These are phyloP conservation scores for Didymella glomerata DNA, from an alignment of 2,329 filamentous ascomycete species.

Conservation along the genomic window DNA sequence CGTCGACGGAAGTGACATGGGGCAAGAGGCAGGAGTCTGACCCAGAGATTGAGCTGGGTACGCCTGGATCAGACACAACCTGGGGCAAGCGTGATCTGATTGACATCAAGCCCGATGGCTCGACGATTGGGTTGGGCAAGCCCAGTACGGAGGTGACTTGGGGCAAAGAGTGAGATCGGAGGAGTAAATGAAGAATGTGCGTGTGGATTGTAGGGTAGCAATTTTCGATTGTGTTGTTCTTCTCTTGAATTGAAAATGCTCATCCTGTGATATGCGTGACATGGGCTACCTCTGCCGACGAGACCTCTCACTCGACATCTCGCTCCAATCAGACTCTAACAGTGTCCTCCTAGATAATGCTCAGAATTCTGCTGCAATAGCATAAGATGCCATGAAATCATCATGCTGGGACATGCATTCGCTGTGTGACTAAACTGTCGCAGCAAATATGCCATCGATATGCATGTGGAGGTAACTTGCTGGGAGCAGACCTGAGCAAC, in stretches of 20 bases:
- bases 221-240: neutral
- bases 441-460: neutral
- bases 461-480: neutral
- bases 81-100: neutral
- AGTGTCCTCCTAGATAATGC: neutral
- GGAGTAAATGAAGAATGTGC: neutral
- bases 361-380: neutral
- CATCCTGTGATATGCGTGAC: neutral
- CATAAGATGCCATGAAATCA: neutral
- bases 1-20: constrained; percentile 21
- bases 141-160: neutral
- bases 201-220: neutral
- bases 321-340: neutral
- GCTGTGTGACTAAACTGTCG: neutral
- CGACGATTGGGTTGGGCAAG: neutral
- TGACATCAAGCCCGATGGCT: constrained; percentile 8
- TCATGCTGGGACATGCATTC: neutral
- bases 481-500: neutral
- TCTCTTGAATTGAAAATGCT: neutral
- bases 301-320: too few relatives aligned
- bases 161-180: constrained; percentile 12
- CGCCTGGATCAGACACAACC: neutral
- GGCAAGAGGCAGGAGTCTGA: neutral
- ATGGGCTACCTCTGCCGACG: neutral
- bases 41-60: neutral